Evolutionary conservation across 257 asterid genomes (phyloP).

Genomic region (Haberlea rhodopensis): DNA sequence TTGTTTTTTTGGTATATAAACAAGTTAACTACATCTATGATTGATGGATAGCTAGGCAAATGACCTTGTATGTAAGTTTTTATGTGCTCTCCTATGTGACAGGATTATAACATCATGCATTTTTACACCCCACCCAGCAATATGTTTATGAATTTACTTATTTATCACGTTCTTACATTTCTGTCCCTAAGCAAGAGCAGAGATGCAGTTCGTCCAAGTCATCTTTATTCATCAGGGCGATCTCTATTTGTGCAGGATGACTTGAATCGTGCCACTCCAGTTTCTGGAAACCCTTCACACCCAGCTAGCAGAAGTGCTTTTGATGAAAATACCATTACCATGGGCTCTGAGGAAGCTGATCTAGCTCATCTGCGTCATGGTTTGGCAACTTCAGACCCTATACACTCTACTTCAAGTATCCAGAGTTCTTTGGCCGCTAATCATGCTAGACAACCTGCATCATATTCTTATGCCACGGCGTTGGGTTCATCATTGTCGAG

Average conservation of each 20-base stretch:
- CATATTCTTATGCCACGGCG: constrained; percentile 91
- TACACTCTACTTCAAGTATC: constrained; percentile 40
- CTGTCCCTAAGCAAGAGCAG: background rate
- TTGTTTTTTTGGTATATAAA: background rate
- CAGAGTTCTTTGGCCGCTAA: constrained; percentile 56
- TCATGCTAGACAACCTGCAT: constrained; percentile 48
- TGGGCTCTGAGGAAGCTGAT: constrained; percentile 64
- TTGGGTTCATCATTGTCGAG: constrained; percentile 88
- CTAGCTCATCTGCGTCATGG: constrained; percentile 54
- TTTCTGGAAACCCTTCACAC: constrained; percentile 70
- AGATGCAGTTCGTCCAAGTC: background rate
- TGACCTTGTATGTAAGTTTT: background rate
- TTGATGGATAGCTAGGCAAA: background rate
- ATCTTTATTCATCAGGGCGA: constrained; percentile 10
- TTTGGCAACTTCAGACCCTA: constrained; percentile 46
- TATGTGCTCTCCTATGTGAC: background rate
- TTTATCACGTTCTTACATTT: background rate
- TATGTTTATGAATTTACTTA: no score
- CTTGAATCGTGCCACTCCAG: constrained; percentile 53
- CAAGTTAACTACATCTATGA: background rate
- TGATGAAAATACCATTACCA: constrained; percentile 48
- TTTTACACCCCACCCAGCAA: background rate
- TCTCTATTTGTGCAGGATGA: constrained; percentile 62
- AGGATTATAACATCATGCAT: background rate
- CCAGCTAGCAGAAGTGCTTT: constrained; percentile 77